These are phyloP conservation scores for Phytopythium helicoides DNA, from an alignment of 352 stramenopile species.

Conservation along the genomic window DNA sequence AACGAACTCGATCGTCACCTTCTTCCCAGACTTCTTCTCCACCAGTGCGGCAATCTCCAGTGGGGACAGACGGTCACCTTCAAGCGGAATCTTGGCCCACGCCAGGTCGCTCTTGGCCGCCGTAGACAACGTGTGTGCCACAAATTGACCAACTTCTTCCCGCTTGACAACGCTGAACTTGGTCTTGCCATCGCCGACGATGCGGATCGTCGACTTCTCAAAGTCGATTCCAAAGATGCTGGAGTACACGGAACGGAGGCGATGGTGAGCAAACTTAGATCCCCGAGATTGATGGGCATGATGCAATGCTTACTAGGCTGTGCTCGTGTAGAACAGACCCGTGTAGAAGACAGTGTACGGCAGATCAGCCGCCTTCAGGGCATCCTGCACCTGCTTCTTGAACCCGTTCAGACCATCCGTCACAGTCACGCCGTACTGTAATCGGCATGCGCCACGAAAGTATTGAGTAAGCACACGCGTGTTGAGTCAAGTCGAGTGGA, in stretches of 20 bases:
- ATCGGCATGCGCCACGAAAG: too few species aligned
- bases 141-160: not conserved
- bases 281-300: too few species aligned
- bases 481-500: too few species aligned
- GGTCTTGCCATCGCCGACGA: slow-evolving; percentile 1
- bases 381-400: slow-evolving; percentile 16
- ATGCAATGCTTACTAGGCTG: too few species aligned
- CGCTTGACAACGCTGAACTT: slow-evolving; percentile 1
- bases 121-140: not conserved
- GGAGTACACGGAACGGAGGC: too few species aligned
- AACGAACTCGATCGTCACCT: too few species aligned
- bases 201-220: not conserved
- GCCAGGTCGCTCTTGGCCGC: not conserved
- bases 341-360: slow-evolving; percentile 19
- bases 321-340: slow-evolving; percentile 15
- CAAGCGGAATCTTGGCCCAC: slow-evolving; percentile 3
- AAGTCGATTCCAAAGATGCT: not conserved
- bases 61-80: too few species aligned
- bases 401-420: slow-evolving; percentile 12
- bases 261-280: too few species aligned
- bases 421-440: slow-evolving; percentile 12
- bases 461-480: too few species aligned
- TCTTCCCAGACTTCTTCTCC: too few species aligned
- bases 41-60: too few species aligned
- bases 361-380: slow-evolving; percentile 11